Percentiles rank a stretch among this genome's conserved stretches.
Evolutionary conservation across 2,329 filamentous ascomycete genomes (phyloP).

Genomic region (Ophiostoma angusticollis): DNA sequence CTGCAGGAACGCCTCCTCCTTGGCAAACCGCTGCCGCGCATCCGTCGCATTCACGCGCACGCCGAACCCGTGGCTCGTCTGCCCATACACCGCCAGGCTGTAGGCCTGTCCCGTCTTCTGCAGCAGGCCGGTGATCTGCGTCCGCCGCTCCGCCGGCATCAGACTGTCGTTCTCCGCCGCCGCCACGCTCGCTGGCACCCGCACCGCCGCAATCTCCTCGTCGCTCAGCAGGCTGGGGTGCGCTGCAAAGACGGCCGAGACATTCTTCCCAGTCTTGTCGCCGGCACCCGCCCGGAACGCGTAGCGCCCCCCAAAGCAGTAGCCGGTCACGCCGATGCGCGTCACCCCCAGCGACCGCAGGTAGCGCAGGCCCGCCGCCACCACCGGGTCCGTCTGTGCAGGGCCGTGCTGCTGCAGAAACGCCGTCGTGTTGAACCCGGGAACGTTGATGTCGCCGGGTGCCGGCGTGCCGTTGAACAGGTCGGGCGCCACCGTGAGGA

Average conservation of each 20-base stretch:
- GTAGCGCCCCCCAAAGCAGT: conserved; percentile 52
- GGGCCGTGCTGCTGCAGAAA: conserved; percentile 28
- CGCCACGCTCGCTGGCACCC: conserved; percentile 45
- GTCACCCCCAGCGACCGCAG: conserved; percentile 36
- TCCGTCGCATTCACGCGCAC: conserved; percentile 48
- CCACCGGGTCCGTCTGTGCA: conserved; percentile 29
- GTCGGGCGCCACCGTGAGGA: conserved; percentile 52
- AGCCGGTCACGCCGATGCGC: conserved; percentile 44
- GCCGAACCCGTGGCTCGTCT: conserved; percentile 60
- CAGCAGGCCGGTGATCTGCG: conserved; percentile 47
- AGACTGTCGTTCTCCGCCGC: conserved; percentile 50
- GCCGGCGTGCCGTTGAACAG: conserved; percentile 48
- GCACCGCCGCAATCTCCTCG: conserved; percentile 45
- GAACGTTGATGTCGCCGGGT: conserved; percentile 22
- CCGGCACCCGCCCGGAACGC: conserved; percentile 28
- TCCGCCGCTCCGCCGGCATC: conserved; percentile 42
- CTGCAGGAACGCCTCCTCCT: conserved; percentile 68
- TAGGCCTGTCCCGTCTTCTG: conserved; percentile 40
- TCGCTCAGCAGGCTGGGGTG: conserved; percentile 50
- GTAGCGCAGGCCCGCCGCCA: conserved; percentile 32
- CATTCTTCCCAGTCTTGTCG: conserved; percentile 17
- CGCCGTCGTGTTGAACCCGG: conserved; percentile 27
- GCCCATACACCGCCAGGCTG: conserved; percentile 57
- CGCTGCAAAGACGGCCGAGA: conserved; percentile 48
- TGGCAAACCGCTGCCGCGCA: conserved; percentile 48